phyloP scores from a whole-genome alignment of 495 filamentous ascomycete species.

The Viridothelium virens region DNA sequence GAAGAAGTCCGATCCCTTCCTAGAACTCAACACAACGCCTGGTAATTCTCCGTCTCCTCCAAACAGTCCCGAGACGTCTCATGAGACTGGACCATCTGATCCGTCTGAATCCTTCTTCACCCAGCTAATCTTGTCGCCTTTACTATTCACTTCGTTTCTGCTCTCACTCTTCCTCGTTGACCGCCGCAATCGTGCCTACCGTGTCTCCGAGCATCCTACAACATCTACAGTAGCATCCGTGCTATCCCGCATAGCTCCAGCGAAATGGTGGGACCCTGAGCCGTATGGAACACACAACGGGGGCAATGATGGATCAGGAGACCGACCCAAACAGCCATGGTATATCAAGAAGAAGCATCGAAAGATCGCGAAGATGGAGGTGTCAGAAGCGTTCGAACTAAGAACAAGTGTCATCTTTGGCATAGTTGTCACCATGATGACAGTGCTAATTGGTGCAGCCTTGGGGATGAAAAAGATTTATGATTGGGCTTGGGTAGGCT shows the following conservation, averaged over 20 bases:
- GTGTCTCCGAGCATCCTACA: conserved; percentile 25
- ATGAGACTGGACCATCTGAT: not conserved
- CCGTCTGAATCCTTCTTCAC: conserved; percentile 7
- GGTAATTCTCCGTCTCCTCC: not conserved
- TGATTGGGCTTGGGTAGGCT: conserved; percentile 13
- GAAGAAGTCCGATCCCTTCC: conserved; percentile 21
- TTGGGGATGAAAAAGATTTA: conserved; percentile 19
- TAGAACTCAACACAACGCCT: conserved; percentile 15
- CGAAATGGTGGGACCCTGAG: conserved; percentile 28
- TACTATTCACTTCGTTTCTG: conserved; percentile 34
- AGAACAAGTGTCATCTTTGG: conserved; percentile 25
- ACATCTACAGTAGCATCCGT: not conserved
- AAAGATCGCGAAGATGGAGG: conserved; percentile 30
- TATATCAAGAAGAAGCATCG: conserved; percentile 33
- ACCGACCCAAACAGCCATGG: conserved; percentile 22
- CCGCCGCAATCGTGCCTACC: conserved; percentile 28
- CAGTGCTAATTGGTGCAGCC: conserved; percentile 18
- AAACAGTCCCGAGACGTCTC: not conserved
- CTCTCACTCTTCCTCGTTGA: conserved; percentile 35
- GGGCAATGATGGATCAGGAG: conserved; percentile 2
- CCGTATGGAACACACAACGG: conserved; percentile 31
- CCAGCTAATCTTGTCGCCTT: conserved; percentile 30
- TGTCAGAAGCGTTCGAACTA: conserved; percentile 35
- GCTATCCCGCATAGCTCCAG: conserved; percentile 13
- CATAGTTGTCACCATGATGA: conserved; percentile 19